Evolutionary conservation across 202 grass and related monocot species (phyloP), one percentile per base, ranked within the genome.

Genomic region (Dendrocalamus latiflorus): DNA sequence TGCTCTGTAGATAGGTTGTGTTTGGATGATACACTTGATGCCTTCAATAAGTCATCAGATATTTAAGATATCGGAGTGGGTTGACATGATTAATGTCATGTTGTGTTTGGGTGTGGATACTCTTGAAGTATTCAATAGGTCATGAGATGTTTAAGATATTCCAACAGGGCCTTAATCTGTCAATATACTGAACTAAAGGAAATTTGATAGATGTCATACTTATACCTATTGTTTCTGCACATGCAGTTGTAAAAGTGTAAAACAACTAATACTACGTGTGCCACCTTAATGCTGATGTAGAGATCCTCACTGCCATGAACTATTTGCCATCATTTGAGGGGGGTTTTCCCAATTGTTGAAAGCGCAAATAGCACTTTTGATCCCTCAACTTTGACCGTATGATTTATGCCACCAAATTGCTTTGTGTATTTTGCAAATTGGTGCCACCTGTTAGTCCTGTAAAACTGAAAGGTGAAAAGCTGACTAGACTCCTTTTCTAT

Each of bases 51-150:
- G 18, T 20, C 58, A 49, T 18, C 6, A 17, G 3, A 49, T 61
- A 81, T 12, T 38, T 11, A 45, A 61, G 13, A 28, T 51, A 28
- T 24, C 30, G 5, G 21, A 62, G 20, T 61, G 8, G n/a, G 20
- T 66, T 68, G 48, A 45, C 70, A 56, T 30, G 8, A 21, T 65
- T 56, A 75, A 39, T 20, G n/a, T 16, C 49, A 18, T 3, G 1
- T 57, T 44, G 58, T 74, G 7, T 75, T 17, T 67, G 7, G 9
- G 21, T 66, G 17, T 43, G 1, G 12, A 42, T 21, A 74, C 51
- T 66, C n/a, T n/a, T 34, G 10, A 75, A 67, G 70, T 43, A 48
- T 77, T 77, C 25, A 84, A 84, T 77, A 68, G 21, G 15, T 0
- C 57, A 50, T 69, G 7, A 18, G 41, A 60, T 78, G 61, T 21